Conservation (phyloP, 495 filamentous ascomycete species). For the Daldinia concentrica region DNA sequence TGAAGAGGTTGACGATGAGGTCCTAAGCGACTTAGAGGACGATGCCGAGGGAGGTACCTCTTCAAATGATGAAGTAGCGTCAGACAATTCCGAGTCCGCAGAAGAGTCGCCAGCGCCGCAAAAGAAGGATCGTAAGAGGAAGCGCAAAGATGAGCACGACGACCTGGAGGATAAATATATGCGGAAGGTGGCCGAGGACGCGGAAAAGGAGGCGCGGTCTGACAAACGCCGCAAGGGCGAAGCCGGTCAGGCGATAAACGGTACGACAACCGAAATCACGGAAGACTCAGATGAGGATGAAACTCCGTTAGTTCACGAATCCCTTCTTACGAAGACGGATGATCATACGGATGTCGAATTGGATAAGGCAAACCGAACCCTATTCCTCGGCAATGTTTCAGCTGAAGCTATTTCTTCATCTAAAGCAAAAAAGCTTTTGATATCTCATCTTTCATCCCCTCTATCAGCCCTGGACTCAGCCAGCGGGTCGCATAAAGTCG, state of each 20-base stretch:
- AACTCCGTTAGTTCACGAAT: conserved; percentile 58
- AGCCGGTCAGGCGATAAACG: conserved; percentile 43
- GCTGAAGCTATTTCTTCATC: conserved; percentile 82
- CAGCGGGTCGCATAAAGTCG: conserved; percentile 70
- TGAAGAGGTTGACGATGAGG: conserved; percentile 52
- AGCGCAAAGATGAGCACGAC: conserved; percentile 73
- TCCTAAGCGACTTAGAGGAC: conserved; percentile 54
- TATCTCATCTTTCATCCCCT: conserved; percentile 68
- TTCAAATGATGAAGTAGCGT: conserved; percentile 50
- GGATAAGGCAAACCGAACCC: conserved; percentile 87
- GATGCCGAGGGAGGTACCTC: conserved; percentile 55
- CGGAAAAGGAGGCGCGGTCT: conserved; percentile 51
- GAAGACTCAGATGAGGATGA: conserved; percentile 46
- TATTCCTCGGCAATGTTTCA: conserved; percentile 94
- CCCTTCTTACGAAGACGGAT: conserved; percentile 53
- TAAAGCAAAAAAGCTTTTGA: conserved; percentile 75
- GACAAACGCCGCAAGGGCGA: conserved; percentile 59
- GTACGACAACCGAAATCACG: conserved; percentile 45
- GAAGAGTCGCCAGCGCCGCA: conserved; percentile 34
- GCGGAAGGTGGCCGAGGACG: conserved; percentile 69
- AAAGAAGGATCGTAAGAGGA: conserved; percentile 74
- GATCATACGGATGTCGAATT: conserved; percentile 64
- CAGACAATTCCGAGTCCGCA: conserved; percentile 45
- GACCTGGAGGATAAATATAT: conserved; percentile 86
- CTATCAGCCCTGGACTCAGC: conserved; percentile 55